These are phyloP conservation scores for Apiotrichum mycotoxinovorans DNA, from an alignment of 1,284 basidiomycete genomes.

Conservation along the genomic window DNA sequence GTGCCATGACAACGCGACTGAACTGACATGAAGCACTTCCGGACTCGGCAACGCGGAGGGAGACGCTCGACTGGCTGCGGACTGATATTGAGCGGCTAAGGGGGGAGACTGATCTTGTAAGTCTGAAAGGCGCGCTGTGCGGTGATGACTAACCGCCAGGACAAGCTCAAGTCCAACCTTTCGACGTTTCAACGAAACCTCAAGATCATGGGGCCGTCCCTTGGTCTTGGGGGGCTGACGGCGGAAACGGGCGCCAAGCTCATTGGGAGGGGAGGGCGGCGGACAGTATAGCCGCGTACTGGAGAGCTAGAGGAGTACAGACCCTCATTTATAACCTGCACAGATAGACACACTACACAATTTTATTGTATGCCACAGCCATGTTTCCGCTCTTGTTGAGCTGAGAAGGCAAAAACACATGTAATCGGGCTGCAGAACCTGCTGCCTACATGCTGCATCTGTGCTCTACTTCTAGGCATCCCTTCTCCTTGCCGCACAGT, in stretches of 20 bases:
- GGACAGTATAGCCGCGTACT: not conserved
- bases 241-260: slow-evolving; percentile 30
- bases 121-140: slow-evolving; percentile 8
- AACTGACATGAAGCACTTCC: slow-evolving; percentile 38
- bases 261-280: slow-evolving; percentile 25
- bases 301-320: not conserved
- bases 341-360: not conserved
- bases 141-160: slow-evolving; percentile 10
- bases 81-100: slow-evolving; percentile 41
- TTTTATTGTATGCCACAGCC: no score
- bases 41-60: slow-evolving; percentile 39
- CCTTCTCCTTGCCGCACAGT: no score
- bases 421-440: no score
- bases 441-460: no score
- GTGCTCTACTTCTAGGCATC: no score
- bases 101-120: slow-evolving; percentile 36
- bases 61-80: slow-evolving; percentile 48
- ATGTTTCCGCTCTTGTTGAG: no score
- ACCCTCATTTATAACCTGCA: not conserved
- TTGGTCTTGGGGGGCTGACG: slow-evolving; percentile 34
- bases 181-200: slow-evolving; percentile 32
- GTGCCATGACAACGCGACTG: no score
- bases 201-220: slow-evolving; percentile 35
- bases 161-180: slow-evolving; percentile 16
- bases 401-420: no score